Percentiles rank a stretch among this genome's conserved stretches.
These are phyloP conservation scores for Ballota nigra DNA, from an alignment of 257 asterid genomes.

Conservation along the genomic window DNA sequence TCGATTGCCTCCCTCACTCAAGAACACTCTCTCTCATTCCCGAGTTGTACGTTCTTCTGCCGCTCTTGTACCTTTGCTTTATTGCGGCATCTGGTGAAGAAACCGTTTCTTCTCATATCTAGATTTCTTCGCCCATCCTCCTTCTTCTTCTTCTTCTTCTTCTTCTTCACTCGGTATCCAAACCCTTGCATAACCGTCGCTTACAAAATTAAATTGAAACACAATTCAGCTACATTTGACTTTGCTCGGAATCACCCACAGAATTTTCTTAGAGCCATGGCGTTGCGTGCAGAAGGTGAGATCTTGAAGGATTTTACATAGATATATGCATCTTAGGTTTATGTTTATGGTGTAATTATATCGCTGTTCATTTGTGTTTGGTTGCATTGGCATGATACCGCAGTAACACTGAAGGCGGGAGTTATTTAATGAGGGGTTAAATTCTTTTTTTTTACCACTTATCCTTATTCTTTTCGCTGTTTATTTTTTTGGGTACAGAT, in stretches of 20 bases:
- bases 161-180: neutral
- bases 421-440: neutral
- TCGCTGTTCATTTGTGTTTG: neutral
- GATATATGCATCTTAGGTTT: constrained; percentile 3
- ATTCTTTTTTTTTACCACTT: neutral
- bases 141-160: too few species aligned
- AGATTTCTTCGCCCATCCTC: neutral
- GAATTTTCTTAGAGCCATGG: constrained; percentile 33
- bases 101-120: neutral
- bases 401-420: neutral
- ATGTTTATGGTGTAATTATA: too few species aligned
- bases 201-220: neutral
- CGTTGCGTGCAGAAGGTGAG: constrained; percentile 49
- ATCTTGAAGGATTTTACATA: neutral
- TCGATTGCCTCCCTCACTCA: neutral
- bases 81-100: neutral
- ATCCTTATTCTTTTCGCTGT: neutral
- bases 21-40: neutral
- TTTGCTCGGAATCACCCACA: constrained; percentile 4
- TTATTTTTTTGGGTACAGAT: neutral
- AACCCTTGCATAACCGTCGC: neutral
- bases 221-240: neutral
- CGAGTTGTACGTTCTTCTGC: neutral
- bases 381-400: neutral
- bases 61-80: neutral